Conservation (phyloP, 139 green algal species). For the Chara braunii region DNA sequence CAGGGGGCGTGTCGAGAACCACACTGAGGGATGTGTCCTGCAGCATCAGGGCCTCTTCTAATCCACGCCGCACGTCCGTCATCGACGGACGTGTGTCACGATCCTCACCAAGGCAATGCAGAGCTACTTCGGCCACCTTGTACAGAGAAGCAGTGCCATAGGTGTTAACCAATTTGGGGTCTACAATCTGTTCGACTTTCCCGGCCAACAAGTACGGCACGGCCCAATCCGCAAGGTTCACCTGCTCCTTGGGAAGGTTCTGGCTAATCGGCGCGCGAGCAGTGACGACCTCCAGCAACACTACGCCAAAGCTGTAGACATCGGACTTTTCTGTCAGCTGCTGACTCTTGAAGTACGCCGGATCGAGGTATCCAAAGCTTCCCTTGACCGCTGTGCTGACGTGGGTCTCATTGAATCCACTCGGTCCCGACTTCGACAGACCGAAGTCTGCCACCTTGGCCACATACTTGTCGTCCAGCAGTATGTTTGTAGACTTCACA, state of each 20-base stretch:
- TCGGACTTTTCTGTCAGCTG: slow-evolving; percentile 35
- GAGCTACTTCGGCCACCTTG: slow-evolving; percentile 12
- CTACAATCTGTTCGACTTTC: background rate
- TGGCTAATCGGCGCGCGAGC: slow-evolving; percentile 21
- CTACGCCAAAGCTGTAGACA: slow-evolving; percentile 38
- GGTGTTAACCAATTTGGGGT: background rate
- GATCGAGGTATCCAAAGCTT: slow-evolving; percentile 36
- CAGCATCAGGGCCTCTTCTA: too few relatives aligned
- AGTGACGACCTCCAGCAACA: slow-evolving; percentile 22
- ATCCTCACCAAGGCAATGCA: slow-evolving; percentile 2
- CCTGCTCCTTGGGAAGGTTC: background rate
- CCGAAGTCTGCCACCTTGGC: background rate
- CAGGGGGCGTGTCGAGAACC: too few relatives aligned
- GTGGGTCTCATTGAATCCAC: slow-evolving; percentile 22
- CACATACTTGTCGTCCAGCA: slow-evolving; percentile 7
- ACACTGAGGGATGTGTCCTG: too few relatives aligned
- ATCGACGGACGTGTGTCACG: too few relatives aligned
- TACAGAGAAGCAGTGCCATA: slow-evolving; percentile 12
- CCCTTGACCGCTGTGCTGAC: slow-evolving; percentile 24
- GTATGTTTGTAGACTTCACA: slow-evolving; percentile 14
- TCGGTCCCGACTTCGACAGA: too few relatives aligned
- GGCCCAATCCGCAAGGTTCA: slow-evolving; percentile 22
- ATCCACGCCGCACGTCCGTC: too few relatives aligned
- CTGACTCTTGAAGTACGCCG: slow-evolving; percentile 28
- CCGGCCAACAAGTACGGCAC: slow-evolving; percentile 5